Evolutionary conservation across 768 basidiomycete species (phyloP), one percentile per base, ranked within the genome.

Genomic region (Suillus plorans): DNA sequence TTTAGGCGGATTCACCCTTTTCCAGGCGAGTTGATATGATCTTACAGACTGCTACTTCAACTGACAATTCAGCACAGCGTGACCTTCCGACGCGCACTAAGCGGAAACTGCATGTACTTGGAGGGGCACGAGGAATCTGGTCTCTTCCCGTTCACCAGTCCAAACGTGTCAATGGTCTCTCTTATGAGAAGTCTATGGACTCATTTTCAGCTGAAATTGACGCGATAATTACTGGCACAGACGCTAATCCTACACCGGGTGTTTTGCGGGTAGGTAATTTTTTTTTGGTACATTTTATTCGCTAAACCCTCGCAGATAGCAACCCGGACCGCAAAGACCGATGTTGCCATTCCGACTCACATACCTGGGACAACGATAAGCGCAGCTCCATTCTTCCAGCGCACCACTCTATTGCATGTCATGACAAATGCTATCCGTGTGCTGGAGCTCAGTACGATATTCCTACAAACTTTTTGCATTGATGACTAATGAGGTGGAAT

Each of bases 71-170:
- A 14, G 25, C 67, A 18, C 70, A 92, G 91, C 86, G 89, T 25
- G 90, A 92, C 73, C 82, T 94, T 34, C 92, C 92, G 0, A 79
- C 84, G 10, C 83, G 85, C 18, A 85, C 85, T 2, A 94, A 94
- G 72, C 88, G 91, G 56, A 91, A 91, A 70, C 77, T 94, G 9
- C 90, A 90, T 64, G 84, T 85, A 31, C 84, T 95, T 52, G 90
- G 91, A 28, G 92, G 92, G 10, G 88, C 87, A 42, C 86, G 91
- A 37, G 93, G 94, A 3, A 82, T 95, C 66, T 95, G 94, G 94
- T 89, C 90, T 4, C 76, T 95, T 34, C 85, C 90, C 2, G 84
- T 94, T 58, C 85, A 91, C 12, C 91, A 90, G 71, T 80, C 86
- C n/a, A 81, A 86, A 59, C 87, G 83, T 72, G 79, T 84, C 36